Evolutionary conservation across 2,329 filamentous ascomycete species (phyloP).

Genomic region (Pyrenophora teres): DNA sequence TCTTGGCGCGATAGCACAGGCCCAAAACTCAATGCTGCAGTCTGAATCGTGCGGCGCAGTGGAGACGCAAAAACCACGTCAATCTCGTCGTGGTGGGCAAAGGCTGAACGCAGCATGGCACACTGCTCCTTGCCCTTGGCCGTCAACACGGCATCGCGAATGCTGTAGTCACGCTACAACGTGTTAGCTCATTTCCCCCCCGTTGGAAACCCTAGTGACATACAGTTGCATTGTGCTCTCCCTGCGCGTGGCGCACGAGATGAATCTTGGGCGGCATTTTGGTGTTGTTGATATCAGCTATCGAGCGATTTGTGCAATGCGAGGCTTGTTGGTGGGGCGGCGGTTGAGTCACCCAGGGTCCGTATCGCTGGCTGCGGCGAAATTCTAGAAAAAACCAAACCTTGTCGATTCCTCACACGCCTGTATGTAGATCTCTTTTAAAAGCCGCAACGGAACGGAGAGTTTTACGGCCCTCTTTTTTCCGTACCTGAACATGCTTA

Average conservation of each 20-base stretch:
- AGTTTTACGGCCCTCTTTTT: no score
- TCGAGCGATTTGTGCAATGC: constrained; percentile 2
- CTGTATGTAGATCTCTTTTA: no score
- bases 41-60: constrained; percentile 79
- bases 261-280: constrained; percentile 36
- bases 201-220: background rate
- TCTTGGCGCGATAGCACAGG: constrained; percentile 46
- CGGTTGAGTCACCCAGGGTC: constrained; percentile 10
- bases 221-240: constrained; percentile 70
- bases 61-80: constrained; percentile 78
- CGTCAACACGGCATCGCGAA: constrained; percentile 81
- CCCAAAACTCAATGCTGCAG: constrained; percentile 71
- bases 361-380: background rate
- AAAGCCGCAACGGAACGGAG: no score
- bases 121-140: constrained; percentile 78
- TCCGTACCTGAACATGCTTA: no score
- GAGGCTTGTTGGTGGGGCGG: constrained; percentile 10
- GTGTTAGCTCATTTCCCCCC: background rate
- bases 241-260: constrained; percentile 73
- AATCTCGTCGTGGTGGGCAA: constrained; percentile 63
- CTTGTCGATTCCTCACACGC: background rate
- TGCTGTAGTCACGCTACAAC: constrained; percentile 66
- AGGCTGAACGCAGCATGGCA: constrained; percentile 62
- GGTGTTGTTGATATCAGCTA: constrained; percentile 10
- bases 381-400: background rate